Conservation (phyloP, 176 grass and related monocot genomes). For the Luzula sylvatica region DNA sequence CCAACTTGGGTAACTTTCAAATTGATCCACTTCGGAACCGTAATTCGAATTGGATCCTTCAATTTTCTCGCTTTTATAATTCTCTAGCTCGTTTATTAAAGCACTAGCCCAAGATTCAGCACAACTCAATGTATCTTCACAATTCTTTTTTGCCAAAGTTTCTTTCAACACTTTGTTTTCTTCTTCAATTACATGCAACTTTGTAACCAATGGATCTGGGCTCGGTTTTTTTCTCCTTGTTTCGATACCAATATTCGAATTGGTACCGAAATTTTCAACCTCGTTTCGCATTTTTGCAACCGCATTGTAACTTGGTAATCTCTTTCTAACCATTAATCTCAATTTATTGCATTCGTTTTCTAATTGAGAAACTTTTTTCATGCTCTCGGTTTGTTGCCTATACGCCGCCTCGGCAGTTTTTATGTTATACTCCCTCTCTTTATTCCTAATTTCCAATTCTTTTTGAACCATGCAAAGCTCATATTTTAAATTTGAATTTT, state of each 20-base stretch:
- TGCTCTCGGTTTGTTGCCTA: constrained; percentile 47
- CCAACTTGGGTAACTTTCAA: constrained; percentile 35
- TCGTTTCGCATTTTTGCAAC: constrained; percentile 77
- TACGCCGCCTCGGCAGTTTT: constrained; percentile 55
- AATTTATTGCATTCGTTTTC: constrained; percentile 81
- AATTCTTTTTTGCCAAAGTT: constrained; percentile 47
- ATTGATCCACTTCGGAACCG: not conserved
- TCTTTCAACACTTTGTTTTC: constrained; percentile 69
- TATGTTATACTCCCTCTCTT: constrained; percentile 60
- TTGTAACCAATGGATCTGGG: constrained; percentile 21
- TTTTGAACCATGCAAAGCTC: constrained; percentile 76
- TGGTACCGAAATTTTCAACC: constrained; percentile 27
- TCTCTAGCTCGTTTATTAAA: constrained; percentile 58
- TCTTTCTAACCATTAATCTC: constrained; percentile 60
- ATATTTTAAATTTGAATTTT: constrained; percentile 45
- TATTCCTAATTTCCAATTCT: constrained; percentile 60
- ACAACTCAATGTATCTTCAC: constrained; percentile 30
- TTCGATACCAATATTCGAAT: constrained; percentile 6
- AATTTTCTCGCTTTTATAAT: constrained; percentile 43
- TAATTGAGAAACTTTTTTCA: constrained; percentile 39
- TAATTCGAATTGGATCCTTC: constrained; percentile 10
- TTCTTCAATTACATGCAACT: constrained; percentile 54
- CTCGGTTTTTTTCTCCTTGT: constrained; percentile 22
- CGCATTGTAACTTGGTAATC: constrained; percentile 60
- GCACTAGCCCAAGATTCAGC: constrained; percentile 58